These are phyloP conservation scores for Colletotrichum simmondsii DNA, from an alignment of 2,329 filamentous ascomycete species.

Conservation along the genomic window DNA sequence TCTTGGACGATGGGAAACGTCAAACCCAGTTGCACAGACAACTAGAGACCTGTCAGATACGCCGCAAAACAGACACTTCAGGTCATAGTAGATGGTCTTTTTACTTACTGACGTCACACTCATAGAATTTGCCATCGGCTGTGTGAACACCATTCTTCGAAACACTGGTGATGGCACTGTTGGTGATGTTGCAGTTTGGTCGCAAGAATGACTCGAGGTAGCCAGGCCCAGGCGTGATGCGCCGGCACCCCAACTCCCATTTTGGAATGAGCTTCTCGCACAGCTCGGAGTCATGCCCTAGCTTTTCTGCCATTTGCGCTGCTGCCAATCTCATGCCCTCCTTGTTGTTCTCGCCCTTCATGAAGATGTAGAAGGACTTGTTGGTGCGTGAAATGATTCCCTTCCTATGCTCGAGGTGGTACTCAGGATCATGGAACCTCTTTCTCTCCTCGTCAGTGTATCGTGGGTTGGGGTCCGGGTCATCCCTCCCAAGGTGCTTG, in stretches of 20 bases:
- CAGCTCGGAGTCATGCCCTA: slow-evolving; percentile 37
- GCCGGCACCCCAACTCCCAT: slow-evolving; percentile 37
- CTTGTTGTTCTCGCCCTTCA: slow-evolving; percentile 34
- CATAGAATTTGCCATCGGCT: slow-evolving; percentile 30
- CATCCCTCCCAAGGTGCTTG: slow-evolving; percentile 42
- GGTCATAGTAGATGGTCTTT: not conserved
- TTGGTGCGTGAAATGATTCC: slow-evolving; percentile 40
- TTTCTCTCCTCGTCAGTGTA: slow-evolving; percentile 53
- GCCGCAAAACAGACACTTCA: not conserved
- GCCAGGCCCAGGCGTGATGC: slow-evolving; percentile 36
- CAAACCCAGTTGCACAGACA: not conserved
- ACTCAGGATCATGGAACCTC: slow-evolving; percentile 34
- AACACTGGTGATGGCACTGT: slow-evolving; percentile 34
- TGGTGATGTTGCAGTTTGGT: slow-evolving; percentile 35
- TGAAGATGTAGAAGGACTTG: slow-evolving; percentile 51
- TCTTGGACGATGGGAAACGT: not conserved
- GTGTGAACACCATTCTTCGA: slow-evolving; percentile 25
- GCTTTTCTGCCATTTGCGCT: slow-evolving; percentile 52
- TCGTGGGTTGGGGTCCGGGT: slow-evolving; percentile 39
- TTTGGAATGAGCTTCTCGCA: not conserved
- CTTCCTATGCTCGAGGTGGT: slow-evolving; percentile 61
- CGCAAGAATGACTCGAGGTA: slow-evolving; percentile 37
- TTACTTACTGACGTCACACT: slow-evolving; percentile 35
- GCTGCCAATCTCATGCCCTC: slow-evolving; percentile 57
- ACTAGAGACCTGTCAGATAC: not conserved